A percentile compares a stretch with the other conserved stretches of the same genome.
Evolutionary conservation across 176 grass and related monocot genomes (phyloP).

Genomic region (Bothriochloa decipiens): DNA sequence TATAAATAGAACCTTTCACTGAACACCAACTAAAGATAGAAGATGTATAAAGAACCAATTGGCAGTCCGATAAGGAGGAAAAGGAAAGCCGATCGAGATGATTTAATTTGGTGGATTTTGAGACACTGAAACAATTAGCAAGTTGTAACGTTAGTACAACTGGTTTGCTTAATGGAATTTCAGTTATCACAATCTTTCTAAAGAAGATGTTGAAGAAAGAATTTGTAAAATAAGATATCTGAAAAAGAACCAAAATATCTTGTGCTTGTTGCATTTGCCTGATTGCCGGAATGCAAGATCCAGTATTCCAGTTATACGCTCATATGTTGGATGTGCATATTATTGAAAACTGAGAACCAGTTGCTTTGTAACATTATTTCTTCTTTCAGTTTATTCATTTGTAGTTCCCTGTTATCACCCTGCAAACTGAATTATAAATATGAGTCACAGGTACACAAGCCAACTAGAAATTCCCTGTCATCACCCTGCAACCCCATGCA

Average conservation of each 20-base stretch:
- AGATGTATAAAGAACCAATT: neutral
- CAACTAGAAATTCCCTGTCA: neutral
- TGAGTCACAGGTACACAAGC: neutral
- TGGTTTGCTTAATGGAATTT: neutral
- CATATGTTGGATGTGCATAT: no score
- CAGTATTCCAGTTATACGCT: no score
- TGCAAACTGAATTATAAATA: neutral
- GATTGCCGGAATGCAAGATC: no score
- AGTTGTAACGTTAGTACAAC: neutral
- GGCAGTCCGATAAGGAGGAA: neutral
- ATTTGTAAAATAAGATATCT: neutral
- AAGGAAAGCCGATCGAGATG: neutral
- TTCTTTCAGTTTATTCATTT: neutral
- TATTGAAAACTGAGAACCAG: no score
- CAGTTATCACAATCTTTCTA: neutral
- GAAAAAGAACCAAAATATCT: neutral
- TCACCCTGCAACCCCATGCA: no score
- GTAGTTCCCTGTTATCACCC: neutral
- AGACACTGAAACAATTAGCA: no score
- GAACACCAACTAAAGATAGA: neutral
- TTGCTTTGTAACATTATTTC: no score
- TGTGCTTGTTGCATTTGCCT: no score
- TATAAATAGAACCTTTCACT: neutral
- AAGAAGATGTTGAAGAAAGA: neutral
- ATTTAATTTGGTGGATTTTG: neutral